Evolutionary conservation across 139 green algal genomes (phyloP).

Genomic region (Picochlorum sp.): DNA sequence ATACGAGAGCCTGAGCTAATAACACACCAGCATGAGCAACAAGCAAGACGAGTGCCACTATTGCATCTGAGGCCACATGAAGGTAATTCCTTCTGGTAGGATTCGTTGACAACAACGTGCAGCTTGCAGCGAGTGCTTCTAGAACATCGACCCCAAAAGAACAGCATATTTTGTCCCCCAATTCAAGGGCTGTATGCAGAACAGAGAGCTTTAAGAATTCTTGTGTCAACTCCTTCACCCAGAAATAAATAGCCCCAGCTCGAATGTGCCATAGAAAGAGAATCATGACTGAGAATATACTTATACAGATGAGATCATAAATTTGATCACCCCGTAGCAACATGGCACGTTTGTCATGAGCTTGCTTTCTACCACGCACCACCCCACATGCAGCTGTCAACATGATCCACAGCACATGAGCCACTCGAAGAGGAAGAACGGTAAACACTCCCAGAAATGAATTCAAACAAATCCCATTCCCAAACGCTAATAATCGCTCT

Average conservation of each 20-base stretch:
- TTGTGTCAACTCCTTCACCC: conserved; percentile 58
- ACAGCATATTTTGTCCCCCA: conserved; percentile 81
- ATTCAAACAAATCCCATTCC: conserved; percentile 60
- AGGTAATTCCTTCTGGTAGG: neutral
- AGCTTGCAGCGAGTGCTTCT: conserved; percentile 67
- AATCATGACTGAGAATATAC: conserved; percentile 46
- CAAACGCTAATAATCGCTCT: conserved; percentile 72
- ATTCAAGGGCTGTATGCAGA: conserved; percentile 72
- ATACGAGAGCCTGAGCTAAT: conserved; percentile 54
- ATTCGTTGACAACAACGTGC: conserved; percentile 33
- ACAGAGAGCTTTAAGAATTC: conserved; percentile 88
- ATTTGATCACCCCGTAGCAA: conserved; percentile 47
- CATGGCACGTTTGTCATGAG: neutral
- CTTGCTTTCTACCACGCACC: conserved; percentile 1
- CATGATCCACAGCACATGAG: conserved; percentile 10
- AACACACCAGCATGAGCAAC: conserved; percentile 19
- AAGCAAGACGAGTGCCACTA: conserved; percentile 17
- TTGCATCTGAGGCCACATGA: conserved; percentile 16
- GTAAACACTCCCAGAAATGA: conserved; percentile 72
- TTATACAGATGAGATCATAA: conserved; percentile 67
- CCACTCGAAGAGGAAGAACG: conserved; percentile 55
- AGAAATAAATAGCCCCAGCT: conserved; percentile 80
- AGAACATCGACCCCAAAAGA: conserved; percentile 78
- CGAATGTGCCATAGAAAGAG: conserved; percentile 50
- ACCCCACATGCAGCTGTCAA: conserved; percentile 2